Conservation (phyloP, 306 rosid genomes). For the Prunus mongolica region DNA sequence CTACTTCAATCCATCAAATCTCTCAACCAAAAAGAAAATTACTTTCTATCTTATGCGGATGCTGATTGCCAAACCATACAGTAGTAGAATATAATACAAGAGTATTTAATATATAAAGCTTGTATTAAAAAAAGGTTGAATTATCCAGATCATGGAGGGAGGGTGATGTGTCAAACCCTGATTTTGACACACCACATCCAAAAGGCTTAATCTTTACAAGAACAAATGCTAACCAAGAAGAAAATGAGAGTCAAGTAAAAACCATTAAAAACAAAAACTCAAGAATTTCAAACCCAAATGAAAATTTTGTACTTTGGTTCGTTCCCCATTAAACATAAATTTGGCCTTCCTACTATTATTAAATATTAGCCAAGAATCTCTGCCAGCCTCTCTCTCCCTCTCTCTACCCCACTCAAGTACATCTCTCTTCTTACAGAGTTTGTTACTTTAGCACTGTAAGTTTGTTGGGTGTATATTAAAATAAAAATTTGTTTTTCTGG, state of each 20-base stretch:
- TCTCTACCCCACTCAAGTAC: constrained; percentile 41
- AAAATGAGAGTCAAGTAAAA: constrained; percentile 40
- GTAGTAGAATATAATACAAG: neutral
- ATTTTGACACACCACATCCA: constrained; percentile 26
- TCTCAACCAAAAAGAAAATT: constrained; percentile 3
- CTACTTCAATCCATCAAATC: constrained; percentile 5
- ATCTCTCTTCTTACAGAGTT: constrained; percentile 26
- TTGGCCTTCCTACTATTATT: constrained; percentile 28
- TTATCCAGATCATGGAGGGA: constrained; percentile 11
- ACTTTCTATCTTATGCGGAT: constrained; percentile 19
- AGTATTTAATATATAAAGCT: neutral
- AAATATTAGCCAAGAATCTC: constrained; percentile 19
- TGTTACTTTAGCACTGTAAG: constrained; percentile 35
- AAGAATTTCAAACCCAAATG: constrained; percentile 24
- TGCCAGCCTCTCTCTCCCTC: constrained; percentile 5
- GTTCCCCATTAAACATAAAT: constrained; percentile 16
- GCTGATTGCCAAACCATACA: constrained; percentile 25
- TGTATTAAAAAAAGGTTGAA: constrained; percentile 8
- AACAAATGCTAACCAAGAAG: constrained; percentile 18
- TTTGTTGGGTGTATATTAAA: constrained; percentile 14
- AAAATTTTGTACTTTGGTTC: constrained; percentile 22
- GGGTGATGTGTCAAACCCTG: constrained; percentile 26
- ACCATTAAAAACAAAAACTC: constrained; percentile 24
- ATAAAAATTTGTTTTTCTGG: constrained; percentile 17
- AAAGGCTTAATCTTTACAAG: neutral